Percentiles rank a stretch among this genome's conserved stretches.
Evolutionary conservation across 805 yeast species (phyloP).

Genomic region (Sugiyamaella marilandica): DNA sequence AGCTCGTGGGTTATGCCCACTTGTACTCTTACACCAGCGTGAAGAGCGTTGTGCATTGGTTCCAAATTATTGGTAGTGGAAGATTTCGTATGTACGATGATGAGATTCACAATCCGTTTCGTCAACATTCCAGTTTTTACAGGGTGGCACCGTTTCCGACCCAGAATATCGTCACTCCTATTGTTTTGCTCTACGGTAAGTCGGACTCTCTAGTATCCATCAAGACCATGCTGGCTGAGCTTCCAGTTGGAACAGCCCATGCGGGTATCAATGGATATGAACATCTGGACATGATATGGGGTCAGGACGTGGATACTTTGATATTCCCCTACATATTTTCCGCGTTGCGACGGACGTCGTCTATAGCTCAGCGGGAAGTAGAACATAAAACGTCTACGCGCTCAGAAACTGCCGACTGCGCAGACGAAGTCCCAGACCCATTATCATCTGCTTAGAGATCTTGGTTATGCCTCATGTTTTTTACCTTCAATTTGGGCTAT

Average conservation of each 20-base stretch:
- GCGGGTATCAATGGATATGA: conserved; percentile 68
- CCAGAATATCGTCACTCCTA: conserved; percentile 62
- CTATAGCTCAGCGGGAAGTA: neutral
- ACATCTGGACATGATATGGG: conserved; percentile 91
- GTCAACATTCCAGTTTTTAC: conserved; percentile 34
- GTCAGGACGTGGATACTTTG: conserved; percentile 48
- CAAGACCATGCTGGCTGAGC: conserved; percentile 59
- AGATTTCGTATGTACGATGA: conserved; percentile 90
- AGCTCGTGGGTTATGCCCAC: conserved; percentile 76
- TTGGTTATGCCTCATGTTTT: too few relatives aligned
- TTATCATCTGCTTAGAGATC: too few relatives aligned
- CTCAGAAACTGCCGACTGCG: too few relatives aligned
- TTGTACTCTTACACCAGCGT: conserved; percentile 88
- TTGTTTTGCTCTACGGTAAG: conserved; percentile 73
- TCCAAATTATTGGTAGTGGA: conserved; percentile 73
- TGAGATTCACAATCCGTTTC: conserved; percentile 22
- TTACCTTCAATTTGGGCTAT: too few relatives aligned
- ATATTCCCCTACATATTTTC: conserved; percentile 25
- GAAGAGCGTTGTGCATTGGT: conserved; percentile 93
- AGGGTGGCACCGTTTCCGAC: conserved; percentile 61
- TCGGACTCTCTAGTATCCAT: conserved; percentile 84
- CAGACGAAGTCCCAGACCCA: too few relatives aligned
- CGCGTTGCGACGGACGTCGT: conserved; percentile 14
- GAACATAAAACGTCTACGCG: too few relatives aligned
- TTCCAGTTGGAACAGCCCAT: conserved; percentile 48